Conservation (phyloP, 768 basidiomycete species). For the Agaricus blazei region DNA sequence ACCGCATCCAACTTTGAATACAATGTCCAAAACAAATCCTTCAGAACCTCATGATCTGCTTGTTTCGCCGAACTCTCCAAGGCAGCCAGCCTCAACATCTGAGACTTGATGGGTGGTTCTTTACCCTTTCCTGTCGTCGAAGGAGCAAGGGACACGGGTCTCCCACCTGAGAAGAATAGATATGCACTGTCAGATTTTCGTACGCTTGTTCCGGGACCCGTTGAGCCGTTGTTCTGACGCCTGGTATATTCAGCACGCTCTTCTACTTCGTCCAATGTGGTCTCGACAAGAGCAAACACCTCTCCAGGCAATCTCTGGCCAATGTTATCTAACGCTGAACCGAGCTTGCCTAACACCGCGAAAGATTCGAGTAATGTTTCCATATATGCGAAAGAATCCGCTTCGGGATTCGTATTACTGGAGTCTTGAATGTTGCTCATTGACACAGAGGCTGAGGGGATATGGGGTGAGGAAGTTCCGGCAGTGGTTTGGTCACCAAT, state of each 20-base stretch:
- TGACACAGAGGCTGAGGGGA: constrained; percentile 14
- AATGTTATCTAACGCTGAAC: constrained; percentile 76
- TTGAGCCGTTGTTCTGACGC: constrained; percentile 40
- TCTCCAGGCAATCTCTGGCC: constrained; percentile 80
- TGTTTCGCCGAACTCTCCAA: constrained; percentile 70
- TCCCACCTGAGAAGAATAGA: constrained; percentile 34
- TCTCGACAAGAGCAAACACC: constrained; percentile 79
- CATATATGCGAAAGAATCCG: constrained; percentile 89
- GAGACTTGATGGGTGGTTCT: constrained; percentile 36
- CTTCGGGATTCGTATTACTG: constrained; percentile 66
- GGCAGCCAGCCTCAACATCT: constrained; percentile 60
- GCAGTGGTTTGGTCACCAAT: constrained; percentile 36
- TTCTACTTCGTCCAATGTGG: constrained; percentile 85
- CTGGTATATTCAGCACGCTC: constrained; percentile 73
- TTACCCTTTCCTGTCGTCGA: constrained; percentile 15
- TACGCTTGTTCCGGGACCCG: constrained; percentile 27
- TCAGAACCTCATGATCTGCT: constrained; percentile 78
- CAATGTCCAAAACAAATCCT: constrained; percentile 94
- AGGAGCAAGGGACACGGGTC: constrained; percentile 18
- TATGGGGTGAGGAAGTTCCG: constrained; percentile 17
- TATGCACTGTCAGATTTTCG: constrained; percentile 49
- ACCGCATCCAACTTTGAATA: constrained; percentile 96
- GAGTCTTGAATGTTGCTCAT: constrained; percentile 12
- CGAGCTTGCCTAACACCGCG: constrained; percentile 84
- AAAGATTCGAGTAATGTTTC: constrained; percentile 92